Base-by-base conservation (phyloP, 106 monocot species). In the Phalaenopsis equestris region DNA sequence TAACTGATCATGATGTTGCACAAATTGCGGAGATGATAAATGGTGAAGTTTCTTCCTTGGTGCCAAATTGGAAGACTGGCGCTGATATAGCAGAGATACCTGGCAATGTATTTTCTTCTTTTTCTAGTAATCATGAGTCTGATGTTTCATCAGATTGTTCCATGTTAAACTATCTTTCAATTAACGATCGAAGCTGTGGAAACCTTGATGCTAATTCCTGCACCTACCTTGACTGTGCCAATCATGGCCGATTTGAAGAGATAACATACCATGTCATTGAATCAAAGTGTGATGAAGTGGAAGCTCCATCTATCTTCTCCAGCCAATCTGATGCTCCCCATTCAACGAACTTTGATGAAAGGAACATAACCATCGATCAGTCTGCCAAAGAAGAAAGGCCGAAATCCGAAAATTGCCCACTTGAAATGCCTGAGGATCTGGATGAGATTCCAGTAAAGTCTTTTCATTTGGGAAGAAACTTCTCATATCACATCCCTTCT, bases 21-120 rank as follows among this genome's bases (percentile, higher is more conserved):
- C 67, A 70, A 41, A 89, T 89, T 72, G 89, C 86, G 38, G 84
- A 89, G 39, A 89, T 89, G 86, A 89, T 89, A 3, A 82, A 89
- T 67, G 80, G 82, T 5, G 89, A 89, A 72, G 82, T 89, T 16
- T 72, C 79, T 73, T 75, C 80, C 14, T 70, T 89, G 49, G 86
- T 84, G 42, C 89, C 86, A 5, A 75, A 84, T 21, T 86, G 81
- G 81, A 81, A 74, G 30, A 23, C 72, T 56, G 43, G 56, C 2
- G 16, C 37, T 18, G 16, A 41, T 48, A 10, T 76, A 58, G 70
- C 70, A 11, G 10, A 36, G 14, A 16, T 70, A 70, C 8, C 55
- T 10, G 49, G 49, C 4, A 18, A 23, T 48, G 23, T 52, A 10
- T 9, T 49, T 46, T 12, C 72, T 12, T 76, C 76, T 1, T 45